Evolutionary conservation across 2,329 filamentous ascomycete species (phyloP).

Genomic region (Domatiomyces catenatus): DNA sequence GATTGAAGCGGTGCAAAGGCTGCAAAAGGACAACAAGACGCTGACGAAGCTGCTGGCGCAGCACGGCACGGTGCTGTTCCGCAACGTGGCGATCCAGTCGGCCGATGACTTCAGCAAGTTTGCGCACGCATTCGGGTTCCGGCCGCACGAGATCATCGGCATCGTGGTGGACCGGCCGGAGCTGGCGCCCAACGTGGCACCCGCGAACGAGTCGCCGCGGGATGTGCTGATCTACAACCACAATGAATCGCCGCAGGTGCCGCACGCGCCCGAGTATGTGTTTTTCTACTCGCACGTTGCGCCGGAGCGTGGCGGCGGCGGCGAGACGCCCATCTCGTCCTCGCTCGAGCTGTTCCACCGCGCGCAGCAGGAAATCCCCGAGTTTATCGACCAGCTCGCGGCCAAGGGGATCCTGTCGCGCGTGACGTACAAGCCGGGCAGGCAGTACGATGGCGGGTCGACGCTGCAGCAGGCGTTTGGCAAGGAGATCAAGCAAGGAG

Average conservation of each 20-base stretch:
- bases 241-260: slow-evolving; percentile 37
- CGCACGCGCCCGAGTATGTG: slow-evolving; percentile 37
- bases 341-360: slow-evolving; percentile 33
- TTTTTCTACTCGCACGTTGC: slow-evolving; percentile 34
- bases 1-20: slow-evolving; percentile 24
- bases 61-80: slow-evolving; percentile 35
- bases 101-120: slow-evolving; percentile 35
- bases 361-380: slow-evolving; percentile 32
- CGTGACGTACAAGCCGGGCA: slow-evolving; percentile 29
- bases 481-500: slow-evolving; percentile 31
- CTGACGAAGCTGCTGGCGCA: slow-evolving; percentile 29
- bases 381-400: slow-evolving; percentile 30
- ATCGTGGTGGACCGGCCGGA: slow-evolving; percentile 34
- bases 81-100: slow-evolving; percentile 30
- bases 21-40: slow-evolving; percentile 21
- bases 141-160: slow-evolving; percentile 36
- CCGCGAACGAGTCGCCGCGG: slow-evolving; percentile 35
- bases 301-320: slow-evolving; percentile 20
- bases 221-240: slow-evolving; percentile 36
- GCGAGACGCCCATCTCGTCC: slow-evolving; percentile 35
- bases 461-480: slow-evolving; percentile 34
- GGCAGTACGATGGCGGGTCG: slow-evolving; percentile 33
- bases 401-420: slow-evolving; percentile 32
- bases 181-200: slow-evolving; percentile 31
- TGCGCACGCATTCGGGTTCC: slow-evolving; percentile 34